Conservation (phyloP, 345 rosid species). For the Eucalyptus pumila region DNA sequence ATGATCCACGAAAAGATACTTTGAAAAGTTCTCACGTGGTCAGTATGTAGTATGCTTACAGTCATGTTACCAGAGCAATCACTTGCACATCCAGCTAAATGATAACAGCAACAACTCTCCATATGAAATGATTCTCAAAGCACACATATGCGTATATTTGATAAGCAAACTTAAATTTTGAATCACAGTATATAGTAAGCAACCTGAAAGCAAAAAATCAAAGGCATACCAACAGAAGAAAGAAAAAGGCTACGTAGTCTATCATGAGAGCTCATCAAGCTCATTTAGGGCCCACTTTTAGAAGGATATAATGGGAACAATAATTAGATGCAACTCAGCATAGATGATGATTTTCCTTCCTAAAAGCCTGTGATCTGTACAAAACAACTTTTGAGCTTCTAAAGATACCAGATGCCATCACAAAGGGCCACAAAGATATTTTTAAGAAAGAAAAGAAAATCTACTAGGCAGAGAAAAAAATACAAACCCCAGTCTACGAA, state of each 20-base stretch:
- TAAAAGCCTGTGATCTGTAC: background rate
- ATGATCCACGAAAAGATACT: background rate
- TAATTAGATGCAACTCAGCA: background rate
- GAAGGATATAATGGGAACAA: background rate
- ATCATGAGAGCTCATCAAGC: background rate
- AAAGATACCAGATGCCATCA: background rate
- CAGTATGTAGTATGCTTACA: background rate
- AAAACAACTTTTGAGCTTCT: background rate
- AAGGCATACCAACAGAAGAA: background rate
- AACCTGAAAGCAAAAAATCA: background rate
- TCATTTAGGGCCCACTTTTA: background rate
- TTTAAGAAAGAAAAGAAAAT: background rate
- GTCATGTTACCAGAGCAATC: background rate
- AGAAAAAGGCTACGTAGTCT: background rate
- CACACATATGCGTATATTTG: background rate
- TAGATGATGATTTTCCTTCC: background rate
- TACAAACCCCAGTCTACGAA: slow-evolving; percentile 83
- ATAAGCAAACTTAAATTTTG: background rate
- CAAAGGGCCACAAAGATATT: background rate
- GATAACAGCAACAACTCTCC: background rate
- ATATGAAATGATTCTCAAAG: slow-evolving; percentile 31
- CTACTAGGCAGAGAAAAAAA: background rate
- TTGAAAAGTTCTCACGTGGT: background rate
- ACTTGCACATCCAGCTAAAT: background rate
- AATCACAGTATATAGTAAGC: background rate